Evolutionary conservation across 2,329 filamentous ascomycete genomes (phyloP), one percentile per base, ranked within the genome.

Genomic region (Chrysosphaeria jannelii): DNA sequence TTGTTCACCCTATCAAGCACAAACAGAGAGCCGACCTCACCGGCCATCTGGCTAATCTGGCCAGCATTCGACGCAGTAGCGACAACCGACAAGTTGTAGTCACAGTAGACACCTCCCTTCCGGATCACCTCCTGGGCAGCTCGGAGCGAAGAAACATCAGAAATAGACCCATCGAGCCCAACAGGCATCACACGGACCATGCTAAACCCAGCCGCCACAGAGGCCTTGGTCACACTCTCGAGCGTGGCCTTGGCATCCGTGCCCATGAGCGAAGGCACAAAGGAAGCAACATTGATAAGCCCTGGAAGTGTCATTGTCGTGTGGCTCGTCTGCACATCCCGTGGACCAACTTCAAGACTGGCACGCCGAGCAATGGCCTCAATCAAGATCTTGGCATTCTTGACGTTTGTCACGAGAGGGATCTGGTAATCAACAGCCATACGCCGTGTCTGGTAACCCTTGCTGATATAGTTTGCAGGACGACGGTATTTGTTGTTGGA

Each of bases 361-460:
- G 76, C 90, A 42, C 88, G 70, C 28, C 81, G 67, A 27, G 78
- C 67, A 32, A 97, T 74, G 12, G 81, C 85, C 48, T 97, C 85
- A 25, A 97, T 69, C 24, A 97, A 50, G 28, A 97, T 75, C 57
- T 93, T 97, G 28, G 85, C 85, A 40, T 91, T 93, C 60, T 97
- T 97, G 44, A 97, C 85, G 37, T 97, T 97, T 26, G 85, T 97
- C 10, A 97, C 81, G 29, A 97, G 53, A 28, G 85, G 85, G 25
- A 85, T 89, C 49, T 93, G 81, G 49, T 91, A 64, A 46, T 91
- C 85, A 20, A 97, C 85, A 17, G 85, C 85, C 79, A 97, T 91
- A 44, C 85, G 68, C 43, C 85, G 66, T 26, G 85, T 93, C 39
- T 74, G 70, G 50, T 97, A 97, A 29, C 85, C 85, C 50, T 85